Base-by-base conservation (phyloP, 139 green algal genomes). In the Desmodesmus armatus region DNA sequence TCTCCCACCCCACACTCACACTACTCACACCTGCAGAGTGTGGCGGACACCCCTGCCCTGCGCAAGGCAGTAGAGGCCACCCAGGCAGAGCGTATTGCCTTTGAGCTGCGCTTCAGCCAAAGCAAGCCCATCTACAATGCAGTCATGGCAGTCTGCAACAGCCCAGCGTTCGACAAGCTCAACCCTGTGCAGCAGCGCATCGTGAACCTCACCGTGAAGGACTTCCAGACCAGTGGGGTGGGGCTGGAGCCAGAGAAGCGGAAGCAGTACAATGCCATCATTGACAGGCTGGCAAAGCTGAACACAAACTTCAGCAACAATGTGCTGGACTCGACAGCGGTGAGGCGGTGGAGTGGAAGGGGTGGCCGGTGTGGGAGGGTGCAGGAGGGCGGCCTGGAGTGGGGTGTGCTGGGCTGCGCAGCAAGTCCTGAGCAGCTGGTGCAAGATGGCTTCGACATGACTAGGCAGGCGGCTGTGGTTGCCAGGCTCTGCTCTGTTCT, bases 281-380 rank as follows among this genome's bases (percentile, higher is more conserved):
- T 82, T 11, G 41, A 82, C 21, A 58, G 21, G 40, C 55, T 82
- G 76, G 55, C 53, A 11, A 66, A 82, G 76, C 55, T 82, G 53
- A 58, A 78, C 65, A 98, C 94, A 47, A 96, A 95, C 80, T 99
- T 98, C 85, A 88, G 53, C 78, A 99, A 99, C 92, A 97, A 99
- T 86, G 79, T 85, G 6, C 37, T 85, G 25, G 76, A 81, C 63
- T 47, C 49, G 7, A 94, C 89, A 25, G 72, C 71, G 76, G 76
- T 81, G 19, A 63, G 44, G 31, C 25, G 4, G 27, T n/a, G n/a
- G n/a, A n/a, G n/a, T n/a, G n/a, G n/a, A n/a, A n/a, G n/a, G n/a
- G n/a, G n/a, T n/a, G n/a, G n/a, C n/a, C n/a, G n/a, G n/a, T 17
- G 51, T 17, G 51, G 15, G 51, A 62, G 51, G 51, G 66, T 11